These are phyloP conservation scores for Leishmania aethiopica DNA, from an alignment of 208 protist genomes.

Conservation along the genomic window DNA sequence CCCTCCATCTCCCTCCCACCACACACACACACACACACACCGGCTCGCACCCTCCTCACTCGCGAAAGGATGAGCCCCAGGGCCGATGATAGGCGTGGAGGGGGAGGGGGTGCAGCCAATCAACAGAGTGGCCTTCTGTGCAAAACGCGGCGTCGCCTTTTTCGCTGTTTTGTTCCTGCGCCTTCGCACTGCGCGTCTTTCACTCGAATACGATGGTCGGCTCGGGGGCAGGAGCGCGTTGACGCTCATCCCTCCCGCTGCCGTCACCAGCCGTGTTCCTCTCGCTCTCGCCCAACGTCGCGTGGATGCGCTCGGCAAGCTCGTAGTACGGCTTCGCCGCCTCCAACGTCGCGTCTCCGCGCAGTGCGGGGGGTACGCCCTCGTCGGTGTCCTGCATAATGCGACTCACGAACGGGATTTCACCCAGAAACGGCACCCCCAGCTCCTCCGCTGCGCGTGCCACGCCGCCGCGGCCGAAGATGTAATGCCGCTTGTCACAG, in stretches of 20 bases:
- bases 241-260: background rate
- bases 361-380: constrained; percentile 91
- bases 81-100: background rate
- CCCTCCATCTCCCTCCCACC: background rate
- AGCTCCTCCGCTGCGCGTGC: constrained; percentile 85
- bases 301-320: constrained; percentile 60
- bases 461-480: constrained; percentile 94
- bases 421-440: constrained; percentile 89
- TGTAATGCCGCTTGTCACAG: constrained; percentile 87
- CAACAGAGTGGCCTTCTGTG: background rate
- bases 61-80: background rate
- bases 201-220: constrained; percentile 59
- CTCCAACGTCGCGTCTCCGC: constrained; percentile 61
- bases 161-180: background rate
- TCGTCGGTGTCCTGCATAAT: constrained; percentile 93
- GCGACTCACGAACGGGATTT: constrained; percentile 91
- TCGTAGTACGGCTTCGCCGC: constrained; percentile 87
- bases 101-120: background rate
- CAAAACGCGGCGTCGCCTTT: background rate
- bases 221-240: constrained; percentile 12
- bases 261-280: background rate
- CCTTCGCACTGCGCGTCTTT: background rate
- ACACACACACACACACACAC: too few relatives aligned
- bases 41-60: background rate
- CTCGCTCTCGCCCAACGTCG: constrained; percentile 24